Percentiles rank a stretch among this genome's conserved stretches.
phyloP scores from a whole-genome alignment of 1,139 yeast genomes.

The Scheffersomyces lignicola region DNA sequence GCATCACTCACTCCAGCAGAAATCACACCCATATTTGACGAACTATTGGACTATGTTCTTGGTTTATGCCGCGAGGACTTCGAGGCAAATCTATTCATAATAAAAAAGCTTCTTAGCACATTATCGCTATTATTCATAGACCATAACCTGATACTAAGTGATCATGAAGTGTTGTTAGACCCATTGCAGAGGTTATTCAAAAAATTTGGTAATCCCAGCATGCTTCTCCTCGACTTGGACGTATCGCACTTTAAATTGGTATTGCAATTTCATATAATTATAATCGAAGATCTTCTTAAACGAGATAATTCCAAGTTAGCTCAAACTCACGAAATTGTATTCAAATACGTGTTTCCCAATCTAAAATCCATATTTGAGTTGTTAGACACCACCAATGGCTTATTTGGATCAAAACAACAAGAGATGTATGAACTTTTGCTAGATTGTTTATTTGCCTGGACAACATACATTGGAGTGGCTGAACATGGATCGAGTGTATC shows the following conservation, averaged over 20 bases:
- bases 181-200: slow-evolving; percentile 8
- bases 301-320: slow-evolving; percentile 10
- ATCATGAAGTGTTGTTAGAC: slow-evolving; percentile 13
- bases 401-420: slow-evolving; percentile 6
- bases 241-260: slow-evolving; percentile 12
- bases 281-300: slow-evolving; percentile 57
- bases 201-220: slow-evolving; percentile 1
- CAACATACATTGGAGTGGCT: slow-evolving; percentile 32
- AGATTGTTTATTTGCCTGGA: slow-evolving; percentile 35
- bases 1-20: slow-evolving; percentile 9
- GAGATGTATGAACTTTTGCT: slow-evolving; percentile 20
- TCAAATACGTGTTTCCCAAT: slow-evolving; percentile 22
- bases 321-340: slow-evolving; percentile 31
- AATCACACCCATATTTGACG: slow-evolving; percentile 8
- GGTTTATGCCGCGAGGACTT: slow-evolving; percentile 8
- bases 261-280: slow-evolving; percentile 43
- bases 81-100: slow-evolving; percentile 22
- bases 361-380: slow-evolving; percentile 8
- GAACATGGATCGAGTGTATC: slow-evolving; percentile 37
- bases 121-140: slow-evolving; percentile 50
- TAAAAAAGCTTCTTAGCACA: slow-evolving; percentile 48
- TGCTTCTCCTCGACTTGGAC: background rate
- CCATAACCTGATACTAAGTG: slow-evolving; percentile 19
- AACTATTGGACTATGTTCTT: slow-evolving; percentile 10
- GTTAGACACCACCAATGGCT: background rate